Evolutionary conservation across 192 early-diverging fungal genomes (phyloP).

Genomic region (Pecoramyces ruminantium): DNA sequence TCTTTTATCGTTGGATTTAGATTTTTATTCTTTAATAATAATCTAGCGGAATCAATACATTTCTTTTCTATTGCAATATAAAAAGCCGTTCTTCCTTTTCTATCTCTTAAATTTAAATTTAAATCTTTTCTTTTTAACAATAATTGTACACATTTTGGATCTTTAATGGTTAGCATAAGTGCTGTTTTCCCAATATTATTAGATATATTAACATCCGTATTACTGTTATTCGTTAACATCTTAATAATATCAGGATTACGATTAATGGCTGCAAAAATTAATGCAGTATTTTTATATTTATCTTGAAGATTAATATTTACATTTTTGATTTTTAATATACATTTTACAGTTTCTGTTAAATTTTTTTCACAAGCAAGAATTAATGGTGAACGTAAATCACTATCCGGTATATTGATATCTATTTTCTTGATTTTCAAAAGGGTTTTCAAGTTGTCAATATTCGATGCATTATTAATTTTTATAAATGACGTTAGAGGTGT

Average conservation of each 20-base stretch:
- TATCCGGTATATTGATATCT: background rate
- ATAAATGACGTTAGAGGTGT: background rate
- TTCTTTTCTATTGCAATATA: background rate
- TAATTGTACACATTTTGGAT: background rate
- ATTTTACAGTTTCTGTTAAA: background rate
- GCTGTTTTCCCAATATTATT: background rate
- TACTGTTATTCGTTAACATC: background rate
- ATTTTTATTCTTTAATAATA: background rate
- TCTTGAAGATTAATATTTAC: background rate
- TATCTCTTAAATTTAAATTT: background rate
- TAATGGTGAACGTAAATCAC: background rate
- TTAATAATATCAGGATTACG: background rate
- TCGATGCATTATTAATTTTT: background rate
- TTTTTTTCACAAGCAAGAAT: background rate
- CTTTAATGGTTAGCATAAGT: background rate
- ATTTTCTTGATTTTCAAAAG: background rate
- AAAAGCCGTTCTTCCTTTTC: background rate
- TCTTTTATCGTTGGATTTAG: background rate
- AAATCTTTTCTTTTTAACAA: background rate
- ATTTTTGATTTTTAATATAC: background rate
- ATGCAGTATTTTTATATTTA: background rate
- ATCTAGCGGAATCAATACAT: background rate
- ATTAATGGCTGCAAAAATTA: background rate
- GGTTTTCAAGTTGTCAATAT: background rate
- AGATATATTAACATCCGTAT: background rate